Conservation (phyloP, 2,329 filamentous ascomycete genomes). For the Fusarium longipes region DNA sequence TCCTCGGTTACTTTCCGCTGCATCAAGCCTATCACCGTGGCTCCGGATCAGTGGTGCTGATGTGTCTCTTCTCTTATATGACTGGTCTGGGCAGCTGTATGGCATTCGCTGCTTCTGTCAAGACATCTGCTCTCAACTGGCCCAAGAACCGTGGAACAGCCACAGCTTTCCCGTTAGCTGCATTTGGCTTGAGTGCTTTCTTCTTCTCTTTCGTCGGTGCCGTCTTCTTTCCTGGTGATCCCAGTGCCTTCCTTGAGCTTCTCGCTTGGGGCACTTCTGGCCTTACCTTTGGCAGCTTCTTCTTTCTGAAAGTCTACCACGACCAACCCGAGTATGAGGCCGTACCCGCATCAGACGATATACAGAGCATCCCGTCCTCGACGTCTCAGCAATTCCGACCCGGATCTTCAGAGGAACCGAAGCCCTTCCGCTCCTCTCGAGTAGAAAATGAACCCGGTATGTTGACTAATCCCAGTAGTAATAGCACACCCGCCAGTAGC, state of each 20-base stretch:
- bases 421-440: slow-evolving; percentile 53
- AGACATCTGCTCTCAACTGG: slow-evolving; percentile 89
- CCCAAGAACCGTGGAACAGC: slow-evolving; percentile 91
- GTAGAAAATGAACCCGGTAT: slow-evolving; percentile 72
- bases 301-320: slow-evolving; percentile 83
- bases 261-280: slow-evolving; percentile 82
- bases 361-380: slow-evolving; percentile 21
- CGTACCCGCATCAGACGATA: slow-evolving; percentile 56
- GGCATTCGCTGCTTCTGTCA: slow-evolving; percentile 90
- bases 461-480: slow-evolving; percentile 55
- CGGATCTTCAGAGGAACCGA: slow-evolving; percentile 57
- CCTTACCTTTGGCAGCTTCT: slow-evolving; percentile 80
- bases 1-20: slow-evolving; percentile 86
- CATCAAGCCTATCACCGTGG: slow-evolving; percentile 81
- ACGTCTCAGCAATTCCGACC: slow-evolving; percentile 54
- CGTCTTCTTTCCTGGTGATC: slow-evolving; percentile 83
- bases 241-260: slow-evolving; percentile 82
- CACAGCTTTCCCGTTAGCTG: slow-evolving; percentile 91
- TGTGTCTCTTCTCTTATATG: slow-evolving; percentile 87
- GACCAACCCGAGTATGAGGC: slow-evolving; percentile 65
- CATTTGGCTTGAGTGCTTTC: slow-evolving; percentile 94
- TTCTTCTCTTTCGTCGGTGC: slow-evolving; percentile 89
- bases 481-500: slow-evolving; percentile 48
- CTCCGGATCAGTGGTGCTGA: slow-evolving; percentile 64
- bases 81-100: slow-evolving; percentile 90